Conservation (phyloP, 1,139 yeast species). For the Taphrina wiesneri region DNA sequence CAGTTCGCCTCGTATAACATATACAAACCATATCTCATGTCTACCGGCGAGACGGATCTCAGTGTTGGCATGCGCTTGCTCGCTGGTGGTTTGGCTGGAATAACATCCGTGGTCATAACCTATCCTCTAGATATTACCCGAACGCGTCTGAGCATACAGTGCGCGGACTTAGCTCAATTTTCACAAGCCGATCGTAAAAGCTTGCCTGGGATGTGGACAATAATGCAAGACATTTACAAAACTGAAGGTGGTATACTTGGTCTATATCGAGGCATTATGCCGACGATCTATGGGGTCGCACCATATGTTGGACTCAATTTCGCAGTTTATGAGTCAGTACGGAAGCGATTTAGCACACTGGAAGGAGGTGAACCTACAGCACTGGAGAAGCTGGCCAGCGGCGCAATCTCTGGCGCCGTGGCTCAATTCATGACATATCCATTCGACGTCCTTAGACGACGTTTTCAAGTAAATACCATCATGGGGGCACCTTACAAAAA, state of each 20-base stretch:
- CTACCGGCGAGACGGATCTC: slow-evolving; percentile 47
- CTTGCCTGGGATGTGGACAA: slow-evolving; percentile 64
- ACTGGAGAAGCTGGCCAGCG: slow-evolving; percentile 65
- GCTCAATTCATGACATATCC: slow-evolving; percentile 84
- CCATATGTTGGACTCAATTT: slow-evolving; percentile 94
- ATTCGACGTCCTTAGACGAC: slow-evolving; percentile 77
- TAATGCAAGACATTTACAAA: slow-evolving; percentile 60
- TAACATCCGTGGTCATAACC: slow-evolving; percentile 75
- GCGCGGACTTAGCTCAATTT: slow-evolving; percentile 58
- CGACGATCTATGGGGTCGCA: slow-evolving; percentile 90
- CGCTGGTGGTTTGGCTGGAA: slow-evolving; percentile 83
- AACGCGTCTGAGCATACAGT: slow-evolving; percentile 84
- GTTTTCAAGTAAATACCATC: slow-evolving; percentile 90
- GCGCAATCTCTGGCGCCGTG: slow-evolving; percentile 86
- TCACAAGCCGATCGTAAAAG: slow-evolving; percentile 40
- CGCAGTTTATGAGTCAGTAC: slow-evolving; percentile 78
- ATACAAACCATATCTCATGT: slow-evolving; percentile 54
- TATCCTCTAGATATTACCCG: slow-evolving; percentile 90
- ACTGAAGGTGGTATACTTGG: slow-evolving; percentile 82
- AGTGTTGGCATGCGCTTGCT: slow-evolving; percentile 60
- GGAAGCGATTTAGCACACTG: slow-evolving; percentile 54
- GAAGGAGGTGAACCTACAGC: slow-evolving; percentile 48
- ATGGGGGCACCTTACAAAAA: slow-evolving; percentile 66
- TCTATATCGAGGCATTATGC: slow-evolving; percentile 78
- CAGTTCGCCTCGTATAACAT: slow-evolving; percentile 86